Evolutionary conservation across 2,329 filamentous ascomycete genomes (phyloP), one percentile per base, ranked within the genome.

Genomic region (Penicillium sp.): DNA sequence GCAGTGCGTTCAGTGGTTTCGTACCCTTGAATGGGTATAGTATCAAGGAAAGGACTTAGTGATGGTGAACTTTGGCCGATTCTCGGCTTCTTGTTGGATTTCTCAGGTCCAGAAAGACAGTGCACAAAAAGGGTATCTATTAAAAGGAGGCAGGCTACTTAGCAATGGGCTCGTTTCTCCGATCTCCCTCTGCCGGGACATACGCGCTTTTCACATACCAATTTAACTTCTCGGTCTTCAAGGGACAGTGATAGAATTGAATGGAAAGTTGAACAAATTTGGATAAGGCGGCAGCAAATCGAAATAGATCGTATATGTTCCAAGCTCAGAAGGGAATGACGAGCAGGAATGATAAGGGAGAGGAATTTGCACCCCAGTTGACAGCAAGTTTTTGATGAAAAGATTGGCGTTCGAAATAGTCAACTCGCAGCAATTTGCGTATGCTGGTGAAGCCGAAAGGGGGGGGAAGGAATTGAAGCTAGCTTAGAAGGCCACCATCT

Each of bases 401-500:
- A 46, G 47, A 43, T 48, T 50, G 40, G 33, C 31, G 31, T 58
- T 60, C 61, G 49, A 61, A 64, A 63, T 60, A 59, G 53, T 63
- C 58, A 62, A 54, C 54, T 56, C 50, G 59, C 49, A 58, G 42
- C 50, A 59, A 54, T 53, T 64, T 45, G 62, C 59, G 52, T 62
- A 50, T 57, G 56, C 53, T 47, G 60, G 54, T 57, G 60, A 58
- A 53, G 61, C 49, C 46, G 54, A 63, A 48, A 40, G 23, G 58
- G 52, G 27, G 27, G 57, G 50, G 38, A 59, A 54, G 41, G 50
- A 43, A 56, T 49, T 50, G 49, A 53, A 62, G 62, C 37, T 42
- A 33, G 46, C 57, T 65, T 69, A 71, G 55, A 64, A 60, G 58
- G 57, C 57, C 60, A 66, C 47, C 67, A 71, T 69, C 52, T 64